These are phyloP conservation scores for Hyaloscypha bicolor DNA, from an alignment of 495 filamentous ascomycete species.

Conservation along the genomic window DNA sequence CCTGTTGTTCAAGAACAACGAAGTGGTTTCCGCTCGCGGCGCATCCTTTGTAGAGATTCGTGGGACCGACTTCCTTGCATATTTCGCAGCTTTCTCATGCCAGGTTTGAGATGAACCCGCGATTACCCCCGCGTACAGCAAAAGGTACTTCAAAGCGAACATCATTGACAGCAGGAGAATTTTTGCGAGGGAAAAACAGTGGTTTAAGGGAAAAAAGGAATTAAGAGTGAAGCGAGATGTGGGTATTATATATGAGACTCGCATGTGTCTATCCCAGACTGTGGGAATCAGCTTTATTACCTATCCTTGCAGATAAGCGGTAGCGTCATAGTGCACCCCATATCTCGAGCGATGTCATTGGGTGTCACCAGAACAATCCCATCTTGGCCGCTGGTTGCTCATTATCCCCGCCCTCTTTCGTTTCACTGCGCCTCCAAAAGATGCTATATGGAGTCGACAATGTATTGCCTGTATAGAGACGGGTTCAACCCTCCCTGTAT, in stretches of 20 bases:
- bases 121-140: background rate
- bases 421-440: background rate
- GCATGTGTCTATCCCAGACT: background rate
- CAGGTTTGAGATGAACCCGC: constrained; percentile 3
- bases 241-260: background rate
- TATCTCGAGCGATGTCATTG: background rate
- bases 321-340: background rate
- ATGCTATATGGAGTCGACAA: background rate
- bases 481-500: background rate
- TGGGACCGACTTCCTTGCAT: constrained; percentile 5
- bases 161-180: background rate
- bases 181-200: background rate
- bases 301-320: background rate
- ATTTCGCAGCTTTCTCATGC: constrained; percentile 18
- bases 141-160: background rate
- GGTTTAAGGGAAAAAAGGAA: background rate
- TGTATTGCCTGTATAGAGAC: background rate
- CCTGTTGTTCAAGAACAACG: constrained; percentile 17
- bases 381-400: background rate
- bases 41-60: constrained; percentile 24
- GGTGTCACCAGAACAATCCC: background rate
- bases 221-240: background rate
- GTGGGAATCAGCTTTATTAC: background rate
- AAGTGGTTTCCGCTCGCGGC: constrained; percentile 7
- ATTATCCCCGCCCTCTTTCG: background rate